Conservation (phyloP, 2,329 filamentous ascomycete genomes). For the Colletotrichum eleusines region DNA sequence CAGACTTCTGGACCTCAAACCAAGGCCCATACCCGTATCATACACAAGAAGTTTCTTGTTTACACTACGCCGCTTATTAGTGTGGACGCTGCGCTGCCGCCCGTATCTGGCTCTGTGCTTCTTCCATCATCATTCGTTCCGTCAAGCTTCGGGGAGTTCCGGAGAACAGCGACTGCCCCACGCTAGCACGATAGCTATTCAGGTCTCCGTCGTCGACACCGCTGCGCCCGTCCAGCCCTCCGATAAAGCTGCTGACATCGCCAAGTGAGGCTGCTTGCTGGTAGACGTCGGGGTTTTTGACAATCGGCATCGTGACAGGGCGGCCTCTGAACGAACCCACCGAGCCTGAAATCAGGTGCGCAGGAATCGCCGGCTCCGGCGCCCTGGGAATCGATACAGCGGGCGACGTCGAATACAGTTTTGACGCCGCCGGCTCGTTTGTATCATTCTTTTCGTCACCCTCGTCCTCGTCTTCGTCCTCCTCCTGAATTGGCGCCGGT, state of each 20-base stretch:
- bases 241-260: constrained; percentile 64
- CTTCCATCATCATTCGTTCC: constrained; percentile 63
- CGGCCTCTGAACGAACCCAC: constrained; percentile 68
- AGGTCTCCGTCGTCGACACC: constrained; percentile 61
- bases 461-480: constrained; percentile 53
- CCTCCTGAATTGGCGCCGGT: constrained; percentile 48
- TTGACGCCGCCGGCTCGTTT: constrained; percentile 41
- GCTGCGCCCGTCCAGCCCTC: constrained; percentile 64
- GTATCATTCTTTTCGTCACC: constrained; percentile 44
- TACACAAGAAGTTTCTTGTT: constrained; percentile 22
- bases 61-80: constrained; percentile 14
- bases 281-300: constrained; percentile 62
- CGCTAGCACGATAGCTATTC: constrained; percentile 58
- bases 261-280: constrained; percentile 62
- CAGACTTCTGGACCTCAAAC: constrained; percentile 37
- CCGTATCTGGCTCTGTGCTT: constrained; percentile 52
- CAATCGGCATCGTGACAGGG: constrained; percentile 64
- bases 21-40: constrained; percentile 33
- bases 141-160: constrained; percentile 62
- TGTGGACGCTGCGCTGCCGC: constrained; percentile 39
- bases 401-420: constrained; percentile 58
- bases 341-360: constrained; percentile 50
- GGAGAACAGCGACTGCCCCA: constrained; percentile 55
- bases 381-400: constrained; percentile 56
- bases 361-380: constrained; percentile 45